Percentiles rank a stretch among this genome's conserved stretches.
Conservation (phyloP, 2,329 filamentous ascomycete species). For the Cladosporium oxysporum region DNA sequence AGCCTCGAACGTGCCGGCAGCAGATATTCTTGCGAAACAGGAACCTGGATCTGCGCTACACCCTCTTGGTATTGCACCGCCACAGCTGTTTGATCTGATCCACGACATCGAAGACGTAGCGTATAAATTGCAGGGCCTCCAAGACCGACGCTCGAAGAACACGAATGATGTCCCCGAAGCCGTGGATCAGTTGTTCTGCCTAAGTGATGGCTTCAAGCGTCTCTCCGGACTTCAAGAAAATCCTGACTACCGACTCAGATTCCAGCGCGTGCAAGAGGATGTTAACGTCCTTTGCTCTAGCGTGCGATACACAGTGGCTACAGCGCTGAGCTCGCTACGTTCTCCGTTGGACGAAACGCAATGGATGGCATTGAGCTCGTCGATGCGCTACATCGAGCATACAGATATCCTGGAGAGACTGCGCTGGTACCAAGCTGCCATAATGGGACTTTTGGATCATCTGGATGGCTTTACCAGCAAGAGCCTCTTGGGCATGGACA, state of each 20-base stretch:
- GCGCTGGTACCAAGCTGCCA: conserved; percentile 52
- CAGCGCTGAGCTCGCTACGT: conserved; percentile 50
- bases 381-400: conserved; percentile 50
- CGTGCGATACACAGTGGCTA: conserved; percentile 54
- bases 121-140: background rate
- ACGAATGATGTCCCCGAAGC: conserved; percentile 33
- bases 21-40: background rate
- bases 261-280: conserved; percentile 48
- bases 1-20: background rate
- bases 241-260: conserved; percentile 41
- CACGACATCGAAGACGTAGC: background rate
- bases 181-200: conserved; percentile 57
- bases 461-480: background rate
- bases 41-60: background rate
- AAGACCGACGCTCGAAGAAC: background rate
- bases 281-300: conserved; percentile 52
- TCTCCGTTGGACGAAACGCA: conserved; percentile 42
- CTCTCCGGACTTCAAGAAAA: conserved; percentile 49
- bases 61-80: background rate
- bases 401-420: conserved; percentile 51
- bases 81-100: background rate
- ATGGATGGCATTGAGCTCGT: conserved; percentile 50
- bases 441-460: conserved; percentile 39
- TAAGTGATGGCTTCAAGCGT: conserved; percentile 53
- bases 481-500: background rate